Conservation (phyloP, 345 rosid species). For the Acer negundo region DNA sequence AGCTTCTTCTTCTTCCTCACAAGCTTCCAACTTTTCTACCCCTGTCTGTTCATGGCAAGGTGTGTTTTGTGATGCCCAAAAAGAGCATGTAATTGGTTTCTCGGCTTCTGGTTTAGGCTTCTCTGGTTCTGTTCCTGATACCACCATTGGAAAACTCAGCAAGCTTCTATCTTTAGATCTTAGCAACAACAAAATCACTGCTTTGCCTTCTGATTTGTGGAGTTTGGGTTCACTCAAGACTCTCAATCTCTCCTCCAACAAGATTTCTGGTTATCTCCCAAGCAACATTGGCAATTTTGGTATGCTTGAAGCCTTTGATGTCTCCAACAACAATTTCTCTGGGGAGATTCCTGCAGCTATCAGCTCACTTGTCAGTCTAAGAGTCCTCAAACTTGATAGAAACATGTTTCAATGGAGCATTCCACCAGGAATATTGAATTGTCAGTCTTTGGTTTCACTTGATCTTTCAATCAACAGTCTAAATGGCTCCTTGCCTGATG, state of each 20-base stretch:
- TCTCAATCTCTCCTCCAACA: conserved; percentile 74
- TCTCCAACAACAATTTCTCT: conserved; percentile 68
- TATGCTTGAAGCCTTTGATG: conserved; percentile 63
- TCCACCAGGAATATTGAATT: conserved; percentile 57
- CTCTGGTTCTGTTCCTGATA: conserved; percentile 78
- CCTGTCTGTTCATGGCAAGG: conserved; percentile 77
- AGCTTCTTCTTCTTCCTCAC: conserved; percentile 25
- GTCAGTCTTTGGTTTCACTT: conserved; percentile 52
- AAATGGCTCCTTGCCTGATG: conserved; percentile 69
- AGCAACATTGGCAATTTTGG: conserved; percentile 87
- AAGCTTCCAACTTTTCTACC: conserved; percentile 49
- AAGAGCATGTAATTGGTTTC: conserved; percentile 50
- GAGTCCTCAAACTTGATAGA: conserved; percentile 57
- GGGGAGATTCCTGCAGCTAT: conserved; percentile 80
- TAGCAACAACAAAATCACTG: conserved; percentile 77
- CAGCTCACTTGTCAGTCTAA: conserved; percentile 56
- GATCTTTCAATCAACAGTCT: conserved; percentile 80
- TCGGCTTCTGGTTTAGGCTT: conserved; percentile 62
- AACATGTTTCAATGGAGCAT: conserved; percentile 64
- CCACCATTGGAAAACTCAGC: conserved; percentile 84
- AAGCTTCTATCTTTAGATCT: conserved; percentile 79
- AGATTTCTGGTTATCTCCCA: conserved; percentile 69
- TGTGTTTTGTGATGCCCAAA: conserved; percentile 58
- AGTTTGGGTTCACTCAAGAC: conserved; percentile 64
- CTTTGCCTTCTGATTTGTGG: conserved; percentile 89